A percentile compares a stretch with the other conserved stretches of the same genome.
These are phyloP conservation scores for Paraglomus brasilianum DNA, from an alignment of 192 early-diverging fungal species.

Conservation along the genomic window DNA sequence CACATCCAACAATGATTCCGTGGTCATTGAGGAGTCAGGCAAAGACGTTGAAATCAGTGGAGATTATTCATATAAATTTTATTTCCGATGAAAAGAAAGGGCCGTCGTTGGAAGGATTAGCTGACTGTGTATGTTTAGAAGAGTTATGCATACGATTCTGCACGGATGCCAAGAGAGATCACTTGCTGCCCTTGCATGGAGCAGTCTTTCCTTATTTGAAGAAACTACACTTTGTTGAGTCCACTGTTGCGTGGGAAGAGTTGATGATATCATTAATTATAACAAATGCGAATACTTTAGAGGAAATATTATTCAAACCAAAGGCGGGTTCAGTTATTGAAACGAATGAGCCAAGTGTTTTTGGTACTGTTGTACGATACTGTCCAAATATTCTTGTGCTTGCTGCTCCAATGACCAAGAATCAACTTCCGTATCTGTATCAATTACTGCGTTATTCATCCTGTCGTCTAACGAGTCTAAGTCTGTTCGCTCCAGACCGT, in stretches of 20 bases:
- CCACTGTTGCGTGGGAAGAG: background rate
- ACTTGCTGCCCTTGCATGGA: background rate
- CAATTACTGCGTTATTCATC: background rate
- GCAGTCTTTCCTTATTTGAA: background rate
- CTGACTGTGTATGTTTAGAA: background rate
- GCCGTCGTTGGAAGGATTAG: background rate
- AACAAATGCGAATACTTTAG: constrained; percentile 9
- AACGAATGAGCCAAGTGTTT: background rate
- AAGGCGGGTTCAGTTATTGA: background rate
- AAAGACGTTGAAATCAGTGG: constrained; percentile 11
- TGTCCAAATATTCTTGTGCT: background rate
- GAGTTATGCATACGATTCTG: constrained; percentile 14
- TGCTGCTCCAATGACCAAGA: background rate
- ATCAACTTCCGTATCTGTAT: constrained; percentile 3
- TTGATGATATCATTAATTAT: background rate
- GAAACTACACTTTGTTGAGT: constrained; percentile 10
- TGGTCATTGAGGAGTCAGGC: background rate
- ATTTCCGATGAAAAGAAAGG: background rate
- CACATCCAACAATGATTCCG: constrained; percentile 8
- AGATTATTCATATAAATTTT: constrained; percentile 28
- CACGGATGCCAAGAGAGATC: background rate
- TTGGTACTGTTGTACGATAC: background rate
- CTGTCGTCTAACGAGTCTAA: constrained; percentile 8
- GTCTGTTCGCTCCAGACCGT: constrained; percentile 7
- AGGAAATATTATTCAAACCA: constrained; percentile 19